Percentiles rank a stretch among this genome's conserved stretches.
These are phyloP conservation scores for Fusarium stilboides DNA, from an alignment of 2,329 filamentous ascomycete genomes.

Conservation along the genomic window DNA sequence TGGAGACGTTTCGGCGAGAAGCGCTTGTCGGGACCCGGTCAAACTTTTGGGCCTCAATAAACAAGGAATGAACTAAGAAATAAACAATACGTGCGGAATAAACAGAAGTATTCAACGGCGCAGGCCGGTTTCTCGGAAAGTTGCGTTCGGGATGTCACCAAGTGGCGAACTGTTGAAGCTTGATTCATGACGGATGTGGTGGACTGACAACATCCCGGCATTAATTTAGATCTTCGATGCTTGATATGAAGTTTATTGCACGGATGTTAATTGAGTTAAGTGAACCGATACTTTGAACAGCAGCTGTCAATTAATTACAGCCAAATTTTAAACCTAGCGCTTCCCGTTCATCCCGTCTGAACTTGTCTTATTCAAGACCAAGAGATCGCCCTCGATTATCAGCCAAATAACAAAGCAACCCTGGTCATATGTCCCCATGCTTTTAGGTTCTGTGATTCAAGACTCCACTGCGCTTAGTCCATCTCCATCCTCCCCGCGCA, in stretches of 20 bases:
- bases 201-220: constrained; percentile 2
- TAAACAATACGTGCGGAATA: constrained; percentile 1
- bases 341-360: constrained; percentile 32
- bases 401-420: constrained; percentile 18
- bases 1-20: constrained; percentile 36
- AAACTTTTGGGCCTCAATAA: constrained; percentile 19
- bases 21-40: constrained; percentile 20
- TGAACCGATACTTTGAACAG: constrained; percentile 24
- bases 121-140: constrained; percentile 11
- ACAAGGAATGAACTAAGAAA: constrained; percentile 17
- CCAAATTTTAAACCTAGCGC: constrained; percentile 15
- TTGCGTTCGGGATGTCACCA: constrained; percentile 13
- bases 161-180: constrained; percentile 15
- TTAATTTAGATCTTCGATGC: constrained; percentile 8
- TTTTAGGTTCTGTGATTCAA: constrained; percentile 24
- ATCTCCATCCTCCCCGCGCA: constrained; percentile 6
- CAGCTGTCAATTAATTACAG: constrained; percentile 11
- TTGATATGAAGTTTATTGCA: constrained; percentile 3
- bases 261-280: background rate
- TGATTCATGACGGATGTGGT: constrained; percentile 1
- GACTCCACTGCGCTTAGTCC: constrained; percentile 33
- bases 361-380: constrained; percentile 15
- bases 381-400: constrained; percentile 29
- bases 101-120: background rate
- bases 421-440: constrained; percentile 18